Evolutionary conservation across 225 moss, liverwort and hornwort species (phyloP).

Genomic region (Bryoerythrophyllum caledonicum): DNA sequence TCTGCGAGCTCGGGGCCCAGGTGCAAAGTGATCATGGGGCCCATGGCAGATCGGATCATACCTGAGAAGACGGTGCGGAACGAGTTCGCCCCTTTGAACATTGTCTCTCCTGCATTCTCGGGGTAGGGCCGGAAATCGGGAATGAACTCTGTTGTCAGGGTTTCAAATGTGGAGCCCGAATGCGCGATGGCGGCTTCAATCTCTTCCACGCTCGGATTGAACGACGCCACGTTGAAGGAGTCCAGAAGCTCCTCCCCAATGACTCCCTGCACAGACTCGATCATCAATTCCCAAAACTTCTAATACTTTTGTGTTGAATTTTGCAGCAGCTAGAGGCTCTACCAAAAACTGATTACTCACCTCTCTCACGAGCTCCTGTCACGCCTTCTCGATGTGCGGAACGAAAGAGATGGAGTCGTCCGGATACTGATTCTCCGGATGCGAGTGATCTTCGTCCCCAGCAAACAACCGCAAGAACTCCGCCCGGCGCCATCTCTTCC

Average conservation of each 20-base stretch:
- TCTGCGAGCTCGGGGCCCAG: conserved; percentile 24
- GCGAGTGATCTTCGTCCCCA: conserved; percentile 31
- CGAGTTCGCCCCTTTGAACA: conserved; percentile 21
- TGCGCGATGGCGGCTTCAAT: conserved; percentile 30
- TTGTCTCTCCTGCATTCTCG: neutral
- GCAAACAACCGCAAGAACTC: conserved; percentile 38
- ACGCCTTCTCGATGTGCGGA: conserved; percentile 21
- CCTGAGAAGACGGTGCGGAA: conserved; percentile 10
- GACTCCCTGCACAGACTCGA: conserved; percentile 4
- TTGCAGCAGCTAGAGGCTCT: neutral
- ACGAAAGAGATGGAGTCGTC: too few relatives aligned
- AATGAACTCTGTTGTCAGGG: conserved; percentile 24
- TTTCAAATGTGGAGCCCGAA: conserved; percentile 25
- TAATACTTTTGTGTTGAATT: too few relatives aligned
- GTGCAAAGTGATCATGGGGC: conserved; percentile 10
- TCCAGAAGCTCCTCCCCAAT: conserved; percentile 36
- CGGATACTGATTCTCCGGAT: too few relatives aligned
- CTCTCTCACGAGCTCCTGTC: conserved; percentile 42
- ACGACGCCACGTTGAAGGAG: conserved; percentile 28
- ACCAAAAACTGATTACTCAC: conserved; percentile 13
- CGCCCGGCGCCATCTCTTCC: conserved; percentile 50
- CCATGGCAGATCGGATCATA: conserved; percentile 1
- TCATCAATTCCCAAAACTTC: too few relatives aligned
- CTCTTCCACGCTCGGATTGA: conserved; percentile 31
- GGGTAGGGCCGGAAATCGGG: conserved; percentile 17